Conservation (phyloP, 2,329 filamentous ascomycete species). For the Botrytis deweyae region DNA sequence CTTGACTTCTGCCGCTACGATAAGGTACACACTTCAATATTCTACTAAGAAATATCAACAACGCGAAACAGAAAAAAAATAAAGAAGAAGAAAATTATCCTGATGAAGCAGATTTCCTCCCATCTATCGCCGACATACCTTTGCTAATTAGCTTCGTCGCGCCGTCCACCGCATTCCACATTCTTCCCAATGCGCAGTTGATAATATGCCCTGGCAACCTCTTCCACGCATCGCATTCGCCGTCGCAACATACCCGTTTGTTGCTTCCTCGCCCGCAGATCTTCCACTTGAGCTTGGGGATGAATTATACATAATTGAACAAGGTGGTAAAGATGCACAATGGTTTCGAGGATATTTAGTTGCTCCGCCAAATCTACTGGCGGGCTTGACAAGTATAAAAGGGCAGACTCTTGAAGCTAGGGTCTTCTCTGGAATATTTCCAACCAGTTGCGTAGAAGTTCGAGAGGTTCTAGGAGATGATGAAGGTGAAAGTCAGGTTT, state of each 20-base stretch:
- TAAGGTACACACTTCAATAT: neutral
- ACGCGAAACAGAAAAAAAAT: neutral
- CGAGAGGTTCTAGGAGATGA: slow-evolving; percentile 83
- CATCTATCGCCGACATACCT: slow-evolving; percentile 15
- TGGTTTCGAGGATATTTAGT: slow-evolving; percentile 97
- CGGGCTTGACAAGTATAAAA: slow-evolving; percentile 84
- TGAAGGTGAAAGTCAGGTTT: slow-evolving; percentile 49
- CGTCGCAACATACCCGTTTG: slow-evolving; percentile 92
- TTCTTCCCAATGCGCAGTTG: slow-evolving; percentile 21
- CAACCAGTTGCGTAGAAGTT: slow-evolving; percentile 89
- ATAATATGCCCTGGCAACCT: slow-evolving; percentile 88
- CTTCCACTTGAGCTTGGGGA: slow-evolving; percentile 96
- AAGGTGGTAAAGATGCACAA: slow-evolving; percentile 77
- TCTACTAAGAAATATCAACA: neutral
- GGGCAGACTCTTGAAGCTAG: slow-evolving; percentile 92
- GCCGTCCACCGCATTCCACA: slow-evolving; percentile 11
- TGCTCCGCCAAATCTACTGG: slow-evolving; percentile 87
- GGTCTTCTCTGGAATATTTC: slow-evolving; percentile 98
- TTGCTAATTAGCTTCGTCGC: slow-evolving; percentile 3
- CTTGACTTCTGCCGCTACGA: neutral
- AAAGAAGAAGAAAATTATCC: neutral
- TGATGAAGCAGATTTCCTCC: slow-evolving; percentile 11
- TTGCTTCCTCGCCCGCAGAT: slow-evolving; percentile 81
- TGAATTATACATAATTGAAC: slow-evolving; percentile 97
- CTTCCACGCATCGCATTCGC: slow-evolving; percentile 97